phyloP scores from a whole-genome alignment of 371 early-diverging fungal genomes.

The Parasitella parasitica region DNA sequence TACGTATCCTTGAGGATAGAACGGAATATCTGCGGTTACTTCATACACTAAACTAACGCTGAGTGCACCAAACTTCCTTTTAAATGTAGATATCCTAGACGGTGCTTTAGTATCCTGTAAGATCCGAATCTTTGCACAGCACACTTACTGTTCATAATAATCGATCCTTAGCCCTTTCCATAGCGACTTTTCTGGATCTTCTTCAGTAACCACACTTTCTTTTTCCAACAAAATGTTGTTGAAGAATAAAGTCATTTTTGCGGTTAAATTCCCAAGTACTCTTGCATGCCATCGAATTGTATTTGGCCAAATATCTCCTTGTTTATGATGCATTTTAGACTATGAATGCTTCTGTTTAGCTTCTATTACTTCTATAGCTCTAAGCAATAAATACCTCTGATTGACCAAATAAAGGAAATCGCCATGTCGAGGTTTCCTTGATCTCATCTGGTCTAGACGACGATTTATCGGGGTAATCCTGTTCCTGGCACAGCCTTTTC shows the following conservation, averaged over 20 bases:
- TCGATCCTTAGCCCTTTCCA: conserved; percentile 61
- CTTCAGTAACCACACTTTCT: conserved; percentile 50
- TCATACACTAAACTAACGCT: conserved; percentile 60
- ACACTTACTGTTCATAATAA: conserved; percentile 56
- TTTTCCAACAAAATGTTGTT: conserved; percentile 55
- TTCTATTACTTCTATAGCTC: not conserved
- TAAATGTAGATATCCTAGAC: conserved; percentile 54
- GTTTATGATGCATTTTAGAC: conserved; percentile 21
- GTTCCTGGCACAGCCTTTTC: conserved; percentile 48
- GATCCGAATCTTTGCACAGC: not conserved
- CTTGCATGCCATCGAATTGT: conserved; percentile 57
- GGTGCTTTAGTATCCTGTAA: not conserved
- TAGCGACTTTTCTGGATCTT: conserved; percentile 49
- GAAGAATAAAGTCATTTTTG: conserved; percentile 68
- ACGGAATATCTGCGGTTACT: conserved; percentile 49
- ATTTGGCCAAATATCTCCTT: conserved; percentile 50
- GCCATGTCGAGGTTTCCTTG: conserved; percentile 40
- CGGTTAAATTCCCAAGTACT: conserved; percentile 54
- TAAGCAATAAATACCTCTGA: conserved; percentile 15
- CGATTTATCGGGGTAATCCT: conserved; percentile 50
- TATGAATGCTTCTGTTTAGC: not conserved
- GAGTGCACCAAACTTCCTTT: conserved; percentile 53
- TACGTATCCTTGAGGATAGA: conserved; percentile 56
- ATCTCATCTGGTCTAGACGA: conserved; percentile 21
- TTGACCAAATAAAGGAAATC: conserved; percentile 30